Base-by-base conservation (phyloP, 2,329 filamentous ascomycete genomes). In the Bipolaris cookei region DNA sequence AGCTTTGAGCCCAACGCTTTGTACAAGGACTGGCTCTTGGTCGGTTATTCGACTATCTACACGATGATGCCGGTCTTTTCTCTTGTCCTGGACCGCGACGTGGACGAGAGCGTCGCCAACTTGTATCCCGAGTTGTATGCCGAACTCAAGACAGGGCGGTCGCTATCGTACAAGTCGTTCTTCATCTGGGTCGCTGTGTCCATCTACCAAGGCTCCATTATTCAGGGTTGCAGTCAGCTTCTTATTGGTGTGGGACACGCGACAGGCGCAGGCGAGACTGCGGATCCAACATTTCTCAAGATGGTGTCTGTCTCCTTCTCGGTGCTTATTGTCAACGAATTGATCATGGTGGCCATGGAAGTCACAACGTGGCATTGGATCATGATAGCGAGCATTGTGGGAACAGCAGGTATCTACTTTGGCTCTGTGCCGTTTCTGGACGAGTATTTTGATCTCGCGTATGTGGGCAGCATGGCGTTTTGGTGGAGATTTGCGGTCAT, bases 81-180 rank as follows among this genome's bases (percentile, higher is more conserved):
- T 0, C 87, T 99, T 6, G 93, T 98, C 1, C 85, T 99, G 1
- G 95, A 99, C 79, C 90, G 90, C 71, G 95, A 99, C 69, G 94
- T 99, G 4, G 93, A 98, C 71, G 94, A 98, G 78, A 87, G 90
- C 50, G 84, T 99, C 4, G 93, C 95, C 18, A 97, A 95, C 66
- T 83, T 99, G 4, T 99, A 99, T 74, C 96, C 95, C 0, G 95
- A 99, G 71, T 85, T 99, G 2, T 99, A 99, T 83, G 96, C 96
- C 73, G 96, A 99, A 75, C 83, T 99, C n/a, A 97, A 94, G 0
- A 86, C 87, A 0, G 94, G 94, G 8, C 88, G 90, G 13, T 92
- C 90, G 4, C 84, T 99, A 16, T 93, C 89, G 49, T 98, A 98
- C 78, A 88, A 90, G 52, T 97, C 92, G 10, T 99, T 99, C 80